Evolutionary conservation across 164 flowering plant species (phyloP), one percentile per base, ranked within the genome.

Genomic region (Sedum album): DNA sequence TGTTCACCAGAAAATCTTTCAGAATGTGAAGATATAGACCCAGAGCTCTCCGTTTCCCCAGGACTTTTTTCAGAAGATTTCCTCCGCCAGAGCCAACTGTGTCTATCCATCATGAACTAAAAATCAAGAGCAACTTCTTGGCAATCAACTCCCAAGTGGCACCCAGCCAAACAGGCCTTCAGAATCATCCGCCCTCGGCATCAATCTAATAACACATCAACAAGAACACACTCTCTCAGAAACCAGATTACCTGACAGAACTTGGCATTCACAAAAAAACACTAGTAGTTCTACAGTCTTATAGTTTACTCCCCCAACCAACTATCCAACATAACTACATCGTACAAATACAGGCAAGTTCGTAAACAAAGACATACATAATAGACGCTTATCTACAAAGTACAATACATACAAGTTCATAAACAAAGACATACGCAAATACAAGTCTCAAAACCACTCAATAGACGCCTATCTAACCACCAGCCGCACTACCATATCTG

Each of bases 1-100:
- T 86, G 86, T 31, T 82, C 90, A 74, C 80, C 90, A 28, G 85
- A 86, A 66, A 77, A 81, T 68, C 85, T 74, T 69, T 82, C 90
- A 11, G 84, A 86, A 72, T 72, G 83, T 10, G 89, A 82, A 39
- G 90, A 86, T 9, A 82, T 42, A 2, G 90, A 85, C n/a, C 83
- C 87, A 0, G 83, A 79, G 66, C 90, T 84, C 57, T 86, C 88
- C 4, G 86, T 80, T 48, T 84, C 88, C 33, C 83, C 88, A 2
- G 84, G 78, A 48, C 84, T 83, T 73, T 75, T 82, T 71, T 81
- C 90, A 0, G 88, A 81, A 28, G 88, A 79, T 70, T 77, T 84
- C 63, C 82, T 81, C 60, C 83, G 73, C 90, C 90, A 86, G 25
- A 77, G 79, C 90, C 88, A 84, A 68, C 80, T 84, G 61, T 79